Percentiles rank a stretch among this genome's conserved stretches.
Evolutionary conservation across 768 basidiomycete species (phyloP).

Genomic region (Lentinula raphanica): DNA sequence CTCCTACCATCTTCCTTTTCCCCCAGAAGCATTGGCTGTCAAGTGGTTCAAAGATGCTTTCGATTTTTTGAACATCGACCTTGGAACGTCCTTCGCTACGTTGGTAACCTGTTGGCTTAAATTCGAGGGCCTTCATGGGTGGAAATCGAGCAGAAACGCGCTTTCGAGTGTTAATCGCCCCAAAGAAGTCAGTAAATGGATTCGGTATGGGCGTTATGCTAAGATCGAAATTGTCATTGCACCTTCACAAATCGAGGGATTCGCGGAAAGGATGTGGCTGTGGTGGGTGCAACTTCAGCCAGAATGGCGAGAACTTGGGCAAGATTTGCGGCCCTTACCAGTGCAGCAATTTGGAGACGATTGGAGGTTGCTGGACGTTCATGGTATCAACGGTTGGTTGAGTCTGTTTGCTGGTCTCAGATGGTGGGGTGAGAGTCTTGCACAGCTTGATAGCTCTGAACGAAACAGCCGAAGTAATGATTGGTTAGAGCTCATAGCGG

Average conservation of each 20-base stretch:
- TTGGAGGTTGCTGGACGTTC: not conserved
- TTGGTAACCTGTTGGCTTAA: not conserved
- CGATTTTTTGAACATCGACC: not conserved
- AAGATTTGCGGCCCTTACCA: not conserved
- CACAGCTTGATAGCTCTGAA: not conserved
- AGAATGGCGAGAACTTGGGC: not conserved
- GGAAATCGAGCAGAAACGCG: not conserved
- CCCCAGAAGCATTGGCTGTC: not conserved
- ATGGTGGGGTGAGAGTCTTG: not conserved
- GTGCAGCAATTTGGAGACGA: not conserved
- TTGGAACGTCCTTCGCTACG: not conserved
- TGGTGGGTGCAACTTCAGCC: not conserved
- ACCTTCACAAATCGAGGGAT: not conserved
- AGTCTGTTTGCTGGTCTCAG: not conserved
- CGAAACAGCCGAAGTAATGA: not conserved
- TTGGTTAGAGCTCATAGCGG: not conserved
- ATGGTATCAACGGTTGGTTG: not conserved
- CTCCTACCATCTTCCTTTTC: not conserved
- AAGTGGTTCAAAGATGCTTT: not conserved
- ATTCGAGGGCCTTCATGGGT: not conserved
- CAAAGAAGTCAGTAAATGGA: not conserved
- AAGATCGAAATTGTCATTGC: not conserved
- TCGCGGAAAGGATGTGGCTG: not conserved
- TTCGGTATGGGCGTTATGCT: not conserved
- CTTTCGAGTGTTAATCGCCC: not conserved